Base-by-base conservation (phyloP, 768 basidiomycete genomes). In the Suillus cothurnatus region DNA sequence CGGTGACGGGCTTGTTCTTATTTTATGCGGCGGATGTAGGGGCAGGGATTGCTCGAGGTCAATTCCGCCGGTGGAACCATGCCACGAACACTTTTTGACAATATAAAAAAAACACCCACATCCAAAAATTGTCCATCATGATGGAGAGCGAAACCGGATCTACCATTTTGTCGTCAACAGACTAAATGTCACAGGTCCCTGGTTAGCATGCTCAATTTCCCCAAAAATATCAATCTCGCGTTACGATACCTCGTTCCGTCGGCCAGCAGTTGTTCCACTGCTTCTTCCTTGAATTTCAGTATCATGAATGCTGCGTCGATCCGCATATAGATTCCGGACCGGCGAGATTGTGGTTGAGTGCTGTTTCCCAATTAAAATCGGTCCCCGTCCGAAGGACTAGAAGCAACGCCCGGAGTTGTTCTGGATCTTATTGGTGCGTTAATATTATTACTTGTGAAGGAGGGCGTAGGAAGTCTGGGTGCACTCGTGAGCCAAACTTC, bases 1-100 rank as follows among this genome's bases (percentile, higher is more conserved):
- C 66, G 17, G 63, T 68, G 32, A 63, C 26, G 32, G 17, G 19
- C 32, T 39, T 34, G 11, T 21, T 58, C 26, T 4, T 32, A 5
- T 39, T 19, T 19, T 26, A 36, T 62, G 38, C n/a, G 49, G 41
- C 62, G 38, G 1, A 11, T 31, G 52, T 53, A 55, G 32, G 21
- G 21, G 31, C 21, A 55, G 19, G 19, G 9, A 19, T 31, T 31
- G 19, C 19, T 31, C 5, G 19, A 55, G 11, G 53, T 21, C 6
- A 55, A 55, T 55, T 32, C 19, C 2, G 31, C 53, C 19, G 11
- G 9, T 11, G 2, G 31, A 32, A 55, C 31, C 2, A 21, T 32
- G 31, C 31, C 21, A 21, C 12, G 21, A 12, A 32, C 4, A 19
- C 28, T 21, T 31, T 53, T 31, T 31, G 28, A 52, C 19, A 31